Conservation (phyloP, 352 stramenopile genomes). For the Pythium phragmiticola region DNA sequence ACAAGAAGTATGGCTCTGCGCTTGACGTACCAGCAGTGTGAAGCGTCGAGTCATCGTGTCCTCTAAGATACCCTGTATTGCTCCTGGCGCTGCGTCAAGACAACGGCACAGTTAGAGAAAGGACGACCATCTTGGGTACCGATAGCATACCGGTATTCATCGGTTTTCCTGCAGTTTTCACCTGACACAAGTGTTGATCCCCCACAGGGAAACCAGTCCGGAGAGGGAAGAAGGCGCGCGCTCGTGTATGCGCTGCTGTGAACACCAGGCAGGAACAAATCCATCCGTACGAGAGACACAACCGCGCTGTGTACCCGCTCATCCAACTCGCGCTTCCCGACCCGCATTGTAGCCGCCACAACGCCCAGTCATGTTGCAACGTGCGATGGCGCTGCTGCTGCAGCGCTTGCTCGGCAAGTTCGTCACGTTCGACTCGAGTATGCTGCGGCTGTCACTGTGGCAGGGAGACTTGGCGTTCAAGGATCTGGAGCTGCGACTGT, state of each 20-base stretch:
- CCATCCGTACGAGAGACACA: not conserved
- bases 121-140: not conserved
- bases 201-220: conserved; percentile 21
- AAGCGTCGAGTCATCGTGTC: too few relatives aligned
- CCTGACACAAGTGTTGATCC: conserved; percentile 17
- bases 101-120: not conserved
- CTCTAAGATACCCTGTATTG: too few relatives aligned
- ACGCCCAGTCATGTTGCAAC: conserved; percentile 63
- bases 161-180: conserved; percentile 2
- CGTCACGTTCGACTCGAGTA: conserved; percentile 83
- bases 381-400: conserved; percentile 77
- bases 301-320: not conserved
- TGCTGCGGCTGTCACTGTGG: conserved; percentile 84
- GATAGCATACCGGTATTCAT: conserved; percentile 11
- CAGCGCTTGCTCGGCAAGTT: conserved; percentile 88
- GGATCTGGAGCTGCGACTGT: conserved; percentile 75
- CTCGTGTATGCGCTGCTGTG: not conserved
- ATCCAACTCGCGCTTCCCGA: not conserved
- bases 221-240: not conserved
- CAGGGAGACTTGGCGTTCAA: conserved; percentile 84
- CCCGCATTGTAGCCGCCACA: not conserved
- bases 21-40: too few relatives aligned
- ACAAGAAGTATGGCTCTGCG: too few relatives aligned
- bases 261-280: not conserved
- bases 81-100: not conserved